Conservation (phyloP, 2,329 filamentous ascomycete genomes). For the Gnomoniopsis smithogilvyi region DNA sequence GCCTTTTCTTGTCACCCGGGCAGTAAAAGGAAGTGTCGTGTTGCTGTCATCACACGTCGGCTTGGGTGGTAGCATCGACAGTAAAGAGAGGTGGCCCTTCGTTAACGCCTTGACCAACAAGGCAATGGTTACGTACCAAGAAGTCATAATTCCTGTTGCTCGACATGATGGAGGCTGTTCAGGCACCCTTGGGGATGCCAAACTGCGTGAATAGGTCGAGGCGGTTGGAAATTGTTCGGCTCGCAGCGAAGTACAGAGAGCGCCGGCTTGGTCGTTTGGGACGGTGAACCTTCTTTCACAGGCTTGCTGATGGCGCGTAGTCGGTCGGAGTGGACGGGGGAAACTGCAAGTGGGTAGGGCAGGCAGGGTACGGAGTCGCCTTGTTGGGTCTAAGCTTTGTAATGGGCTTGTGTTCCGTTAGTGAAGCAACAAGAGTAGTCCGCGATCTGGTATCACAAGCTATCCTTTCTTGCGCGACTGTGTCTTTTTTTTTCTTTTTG, state of each 20-base stretch:
- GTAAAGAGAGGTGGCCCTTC: slow-evolving; percentile 19
- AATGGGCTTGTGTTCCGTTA: neutral
- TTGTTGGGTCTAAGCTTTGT: neutral
- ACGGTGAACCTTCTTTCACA: neutral
- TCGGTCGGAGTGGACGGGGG: neutral
- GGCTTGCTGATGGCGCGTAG: neutral
- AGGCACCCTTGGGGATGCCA: slow-evolving; percentile 16
- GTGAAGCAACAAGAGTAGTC: neutral
- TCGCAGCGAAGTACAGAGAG: neutral
- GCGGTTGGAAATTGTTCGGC: neutral
- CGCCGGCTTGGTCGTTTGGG: neutral
- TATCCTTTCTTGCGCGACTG: neutral
- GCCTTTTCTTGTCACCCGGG: too few relatives aligned
- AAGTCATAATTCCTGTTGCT: slow-evolving; percentile 99
- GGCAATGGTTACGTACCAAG: slow-evolving; percentile 62
- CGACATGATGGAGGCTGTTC: slow-evolving; percentile 63
- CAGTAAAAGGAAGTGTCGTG: too few relatives aligned
- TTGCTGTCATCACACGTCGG: neutral
- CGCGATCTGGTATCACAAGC: neutral
- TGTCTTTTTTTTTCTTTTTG: neutral
- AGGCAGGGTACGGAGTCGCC: neutral
- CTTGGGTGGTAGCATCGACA: slow-evolving; percentile 5
- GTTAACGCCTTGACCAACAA: slow-evolving; percentile 10
- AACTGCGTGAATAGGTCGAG: neutral
- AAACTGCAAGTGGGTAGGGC: neutral